Conservation (phyloP, 257 asterid genomes). For the Solanum paucissectum region DNA sequence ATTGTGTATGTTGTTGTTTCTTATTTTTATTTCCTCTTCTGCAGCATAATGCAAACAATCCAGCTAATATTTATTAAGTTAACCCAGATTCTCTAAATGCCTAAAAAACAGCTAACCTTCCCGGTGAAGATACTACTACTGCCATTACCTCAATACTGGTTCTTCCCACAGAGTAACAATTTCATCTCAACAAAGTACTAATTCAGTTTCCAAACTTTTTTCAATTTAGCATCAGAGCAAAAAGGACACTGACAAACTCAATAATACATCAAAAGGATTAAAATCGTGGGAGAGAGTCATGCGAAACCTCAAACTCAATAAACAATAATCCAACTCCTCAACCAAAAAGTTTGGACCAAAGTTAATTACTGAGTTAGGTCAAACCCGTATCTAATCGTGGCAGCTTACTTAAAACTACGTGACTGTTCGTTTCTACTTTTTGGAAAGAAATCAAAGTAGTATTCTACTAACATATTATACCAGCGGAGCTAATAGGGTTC, state of each 20-base stretch:
- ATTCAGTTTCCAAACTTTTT: not conserved
- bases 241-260: not conserved
- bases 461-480: not conserved
- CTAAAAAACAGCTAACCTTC: not conserved
- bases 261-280: not conserved
- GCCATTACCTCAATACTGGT: not conserved
- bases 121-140: not conserved
- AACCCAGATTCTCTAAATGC: not conserved
- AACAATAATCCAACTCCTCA: not conserved
- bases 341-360: not conserved
- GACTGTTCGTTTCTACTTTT: not conserved
- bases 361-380: not conserved
- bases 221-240: not conserved
- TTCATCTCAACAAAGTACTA: not conserved
- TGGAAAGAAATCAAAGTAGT: not conserved
- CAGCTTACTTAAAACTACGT: not conserved
- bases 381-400: not conserved
- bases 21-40: not conserved
- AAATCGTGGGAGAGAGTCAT: not conserved
- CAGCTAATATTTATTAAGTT: not conserved
- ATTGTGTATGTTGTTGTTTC: not conserved
- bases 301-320: not conserved
- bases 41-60: not conserved
- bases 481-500: not conserved
- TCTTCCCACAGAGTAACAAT: not conserved